These are phyloP conservation scores for Hortiboletus campestris DNA, from an alignment of 768 basidiomycete species.

Conservation along the genomic window DNA sequence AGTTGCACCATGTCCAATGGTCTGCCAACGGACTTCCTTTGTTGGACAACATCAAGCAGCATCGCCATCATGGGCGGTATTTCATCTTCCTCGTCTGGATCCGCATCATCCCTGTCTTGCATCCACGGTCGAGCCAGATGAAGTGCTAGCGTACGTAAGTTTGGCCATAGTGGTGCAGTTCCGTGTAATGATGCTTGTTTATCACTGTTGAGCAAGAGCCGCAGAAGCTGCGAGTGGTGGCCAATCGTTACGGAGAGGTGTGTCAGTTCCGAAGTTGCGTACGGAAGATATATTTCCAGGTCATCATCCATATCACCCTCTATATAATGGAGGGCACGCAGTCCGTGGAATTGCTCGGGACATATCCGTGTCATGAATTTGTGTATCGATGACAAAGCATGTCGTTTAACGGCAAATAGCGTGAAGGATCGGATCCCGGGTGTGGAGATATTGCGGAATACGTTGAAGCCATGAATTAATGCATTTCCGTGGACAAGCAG, in stretches of 20 bases:
- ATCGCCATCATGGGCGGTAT: constrained; percentile 29
- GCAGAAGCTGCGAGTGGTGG: constrained; percentile 31
- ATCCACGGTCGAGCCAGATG: constrained; percentile 29
- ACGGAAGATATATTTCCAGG: constrained; percentile 34
- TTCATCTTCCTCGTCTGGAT: constrained; percentile 34
- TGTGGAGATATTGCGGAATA: constrained; percentile 36
- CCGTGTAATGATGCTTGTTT: constrained; percentile 33
- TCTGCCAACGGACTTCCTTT: constrained; percentile 30
- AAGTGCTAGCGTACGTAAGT: constrained; percentile 30
- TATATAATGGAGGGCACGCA: constrained; percentile 33
- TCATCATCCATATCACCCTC: constrained; percentile 36
- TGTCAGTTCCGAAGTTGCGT: constrained; percentile 33
- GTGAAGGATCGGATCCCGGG: constrained; percentile 27
- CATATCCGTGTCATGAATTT: constrained; percentile 35
- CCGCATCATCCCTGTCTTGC: constrained; percentile 30
- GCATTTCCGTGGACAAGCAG: constrained; percentile 32
- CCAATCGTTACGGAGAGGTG: constrained; percentile 35
- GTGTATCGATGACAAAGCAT: constrained; percentile 33
- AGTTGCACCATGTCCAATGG: constrained; percentile 26
- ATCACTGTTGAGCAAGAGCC: constrained; percentile 34
- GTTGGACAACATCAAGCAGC: constrained; percentile 32
- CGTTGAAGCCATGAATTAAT: constrained; percentile 32
- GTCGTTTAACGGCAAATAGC: constrained; percentile 26
- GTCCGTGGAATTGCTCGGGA: constrained; percentile 34
- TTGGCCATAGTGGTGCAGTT: constrained; percentile 32